These are phyloP conservation scores for Colletotrichum paranaense DNA, from an alignment of 2,329 filamentous ascomycete species.

Conservation along the genomic window DNA sequence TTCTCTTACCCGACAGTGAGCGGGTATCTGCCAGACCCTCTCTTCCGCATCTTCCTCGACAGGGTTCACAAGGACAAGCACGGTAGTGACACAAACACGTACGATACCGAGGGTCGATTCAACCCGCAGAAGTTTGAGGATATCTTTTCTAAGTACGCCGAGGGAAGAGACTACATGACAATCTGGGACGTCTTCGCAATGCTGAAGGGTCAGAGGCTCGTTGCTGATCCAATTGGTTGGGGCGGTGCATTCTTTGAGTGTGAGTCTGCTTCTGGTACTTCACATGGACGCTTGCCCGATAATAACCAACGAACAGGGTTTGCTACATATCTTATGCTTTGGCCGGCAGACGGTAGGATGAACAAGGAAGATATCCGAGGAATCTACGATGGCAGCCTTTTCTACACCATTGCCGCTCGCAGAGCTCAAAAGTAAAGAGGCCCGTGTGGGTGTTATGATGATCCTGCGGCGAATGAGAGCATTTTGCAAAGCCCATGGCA, in stretches of 20 bases:
- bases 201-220: conserved; percentile 52
- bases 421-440: neutral
- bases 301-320: conserved; percentile 35
- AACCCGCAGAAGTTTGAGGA: conserved; percentile 62
- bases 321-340: conserved; percentile 59
- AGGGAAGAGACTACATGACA: conserved; percentile 51
- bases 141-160: conserved; percentile 59
- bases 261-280: conserved; percentile 34
- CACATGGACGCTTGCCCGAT: neutral
- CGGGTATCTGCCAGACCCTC: conserved; percentile 50
- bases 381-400: conserved; percentile 39
- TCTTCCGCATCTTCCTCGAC: conserved; percentile 50
- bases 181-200: conserved; percentile 48
- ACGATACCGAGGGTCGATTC: conserved; percentile 61
- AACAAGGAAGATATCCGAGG: conserved; percentile 62
- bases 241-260: conserved; percentile 38
- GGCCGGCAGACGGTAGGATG: conserved; percentile 65
- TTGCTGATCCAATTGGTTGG: conserved; percentile 55
- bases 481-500: too few species aligned
- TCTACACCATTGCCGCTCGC: conserved; percentile 22
- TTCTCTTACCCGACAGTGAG: conserved; percentile 58
- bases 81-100: conserved; percentile 57
- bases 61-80: conserved; percentile 57
- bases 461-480: neutral
- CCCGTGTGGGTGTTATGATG: neutral